Evolutionary conservation across 2,329 filamentous ascomycete genomes (phyloP), one percentile per base, ranked within the genome.

Genomic region (Thielaviopsis punctulata): DNA sequence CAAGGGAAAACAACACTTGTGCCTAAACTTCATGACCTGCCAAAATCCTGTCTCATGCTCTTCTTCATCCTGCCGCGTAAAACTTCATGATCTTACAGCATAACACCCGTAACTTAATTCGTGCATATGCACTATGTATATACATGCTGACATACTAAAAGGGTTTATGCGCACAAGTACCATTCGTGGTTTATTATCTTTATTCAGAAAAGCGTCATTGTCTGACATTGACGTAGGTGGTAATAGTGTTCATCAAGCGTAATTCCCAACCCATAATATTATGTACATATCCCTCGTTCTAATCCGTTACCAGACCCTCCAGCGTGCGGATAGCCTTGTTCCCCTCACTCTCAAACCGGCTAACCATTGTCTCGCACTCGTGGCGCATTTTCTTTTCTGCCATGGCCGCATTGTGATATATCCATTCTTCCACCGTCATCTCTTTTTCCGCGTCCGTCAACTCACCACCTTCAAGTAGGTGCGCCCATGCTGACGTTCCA

Each of bases 401-500:
- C 62, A 82, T 73, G 56, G 76, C 75, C 0, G 92, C 92, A 58
- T 92, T 89, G 66, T 82, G 77, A 54, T 80, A 72, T 39, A 98
- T 84, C 87, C 90, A 98, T 65, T 95, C 81, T 64, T 95, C 87
- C 0, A 96, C 86, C 4, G 81, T 90, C 89, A 98, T 95, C 36
- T 75, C 72, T 69, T 84, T 88, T 69, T 96, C 92, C 0, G 80
- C 77, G 51, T 75, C 84, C 2, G 77, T 82, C 51, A 98, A 67
- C 13, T 76, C 76, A 0, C 72, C 72, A 12, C 77, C 79, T 39
- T 73, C 69, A 15, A 82, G 63, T 23, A 78, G 67, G 9, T 47
- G 67, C 65, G 18, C 68, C 68, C 1, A 69, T 68, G 0, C 66
- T 65, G 52, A 77, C 79, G 58, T 81, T 73, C 60, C 45, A 9